Base-by-base conservation (phyloP, 495 filamentous ascomycete species). In the Aspergillus heteromorphus region DNA sequence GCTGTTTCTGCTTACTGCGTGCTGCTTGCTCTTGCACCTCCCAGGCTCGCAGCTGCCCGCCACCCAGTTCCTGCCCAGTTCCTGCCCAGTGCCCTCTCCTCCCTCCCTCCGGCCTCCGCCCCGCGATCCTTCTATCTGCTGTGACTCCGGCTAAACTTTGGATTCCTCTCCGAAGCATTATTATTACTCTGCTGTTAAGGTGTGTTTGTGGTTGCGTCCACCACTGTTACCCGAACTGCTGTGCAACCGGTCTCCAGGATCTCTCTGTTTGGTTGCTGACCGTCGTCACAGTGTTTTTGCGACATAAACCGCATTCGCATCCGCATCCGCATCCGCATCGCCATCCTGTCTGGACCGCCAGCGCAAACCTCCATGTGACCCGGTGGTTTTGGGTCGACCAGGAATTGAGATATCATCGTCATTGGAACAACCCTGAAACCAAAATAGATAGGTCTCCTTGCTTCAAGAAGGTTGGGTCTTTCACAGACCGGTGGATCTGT, bases 391-490 rank as follows among this genome's bases (percentile, higher is more conserved):
- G 23, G 14, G 21, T 47, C 38, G 9, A 23, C 42, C 55, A 50
- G 31, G 27, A 47, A 27, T 47, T 47, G 43, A 29, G 43, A 27
- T 54, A 41, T 18, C 52, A 45, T 42, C 50, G 30, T 52, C 45
- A 55, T 54, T 40, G 40, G 45, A 23, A 58, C 34, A 25, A 52
- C 29, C 36, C 45, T 52, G 48, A 47, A 18, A 47, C 18, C 41
- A 40, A 16, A 55, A 59, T 45, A 58, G 60, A 64, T 62, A 62
- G 16, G 27, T 21, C 59, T 51, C n/a, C 45, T 61, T 57, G 61
- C 50, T 68, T n/a, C n/a, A n/a, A n/a, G n/a, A n/a, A n/a, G n/a
- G n/a, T n/a, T 70, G 67, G 64, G 52, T 57, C 16, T 11, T 17
- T 64, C 47, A 21, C 4, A 9, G 29, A 45, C 30, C 10, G 25